A percentile compares a stretch with the other conserved stretches of the same genome.
These are phyloP conservation scores for Ustilago nuda DNA, from an alignment of 1,284 basidiomycete species.

Conservation along the genomic window DNA sequence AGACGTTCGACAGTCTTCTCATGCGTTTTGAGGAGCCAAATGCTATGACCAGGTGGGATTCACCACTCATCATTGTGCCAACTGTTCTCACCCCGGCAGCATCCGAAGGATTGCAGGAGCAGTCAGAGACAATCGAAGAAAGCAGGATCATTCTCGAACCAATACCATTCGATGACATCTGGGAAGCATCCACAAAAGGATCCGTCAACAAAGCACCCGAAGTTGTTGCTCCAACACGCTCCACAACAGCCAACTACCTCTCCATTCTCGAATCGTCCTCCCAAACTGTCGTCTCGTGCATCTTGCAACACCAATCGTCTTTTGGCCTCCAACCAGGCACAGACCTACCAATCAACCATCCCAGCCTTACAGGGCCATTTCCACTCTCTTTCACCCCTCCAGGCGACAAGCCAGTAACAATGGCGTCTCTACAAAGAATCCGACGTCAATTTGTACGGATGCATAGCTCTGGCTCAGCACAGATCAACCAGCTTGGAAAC, in stretches of 20 bases:
- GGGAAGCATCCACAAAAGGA: constrained; percentile 82
- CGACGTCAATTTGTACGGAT: constrained; percentile 64
- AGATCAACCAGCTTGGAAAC: constrained; percentile 53
- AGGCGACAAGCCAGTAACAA: constrained; percentile 32
- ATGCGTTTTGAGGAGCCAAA: constrained; percentile 94
- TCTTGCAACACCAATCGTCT: constrained; percentile 46
- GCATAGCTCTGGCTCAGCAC: constrained; percentile 59
- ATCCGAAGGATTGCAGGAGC: background rate
- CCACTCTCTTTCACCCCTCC: constrained; percentile 44
- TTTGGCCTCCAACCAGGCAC: constrained; percentile 33
- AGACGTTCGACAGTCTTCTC: constrained; percentile 90
- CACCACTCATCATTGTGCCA: constrained; percentile 86
- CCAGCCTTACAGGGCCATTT: constrained; percentile 18
- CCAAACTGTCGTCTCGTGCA: constrained; percentile 55
- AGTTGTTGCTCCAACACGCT: constrained; percentile 76
- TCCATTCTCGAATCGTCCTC: constrained; percentile 67
- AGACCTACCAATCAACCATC: constrained; percentile 31
- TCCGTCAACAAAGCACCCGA: constrained; percentile 84
- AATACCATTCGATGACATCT: constrained; percentile 80
- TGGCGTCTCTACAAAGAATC: constrained; percentile 57
- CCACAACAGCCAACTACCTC: constrained; percentile 70
- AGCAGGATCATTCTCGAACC: constrained; percentile 69
- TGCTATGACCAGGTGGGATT: constrained; percentile 97
- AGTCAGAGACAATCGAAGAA: constrained; percentile 74
- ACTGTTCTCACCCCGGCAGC: constrained; percentile 13